phyloP scores from a whole-genome alignment of 2,329 filamentous ascomycete genomes.

The Fusarium vanettenii region DNA sequence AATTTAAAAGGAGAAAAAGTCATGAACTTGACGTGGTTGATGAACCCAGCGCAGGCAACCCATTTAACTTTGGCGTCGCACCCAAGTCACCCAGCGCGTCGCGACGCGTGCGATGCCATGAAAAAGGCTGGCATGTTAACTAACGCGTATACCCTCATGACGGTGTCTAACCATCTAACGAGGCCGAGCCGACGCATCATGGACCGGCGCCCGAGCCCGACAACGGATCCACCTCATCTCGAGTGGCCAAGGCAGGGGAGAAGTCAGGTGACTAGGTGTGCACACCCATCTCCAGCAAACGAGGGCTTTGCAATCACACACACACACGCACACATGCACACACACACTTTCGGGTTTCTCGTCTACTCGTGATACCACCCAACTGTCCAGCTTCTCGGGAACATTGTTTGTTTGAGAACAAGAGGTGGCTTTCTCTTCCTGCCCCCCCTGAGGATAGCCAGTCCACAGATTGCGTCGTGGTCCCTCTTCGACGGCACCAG shows the following conservation, averaged over 20 bases:
- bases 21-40: neutral
- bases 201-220: conserved; percentile 13
- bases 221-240: conserved; percentile 22
- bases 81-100: neutral
- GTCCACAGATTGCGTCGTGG: conserved; percentile 20
- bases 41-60: neutral
- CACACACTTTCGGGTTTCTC: neutral
- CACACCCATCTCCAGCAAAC: conserved; percentile 10
- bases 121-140: neutral
- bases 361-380: conserved; percentile 1
- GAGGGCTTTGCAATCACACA: conserved; percentile 9
- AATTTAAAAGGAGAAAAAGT: neutral
- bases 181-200: conserved; percentile 21
- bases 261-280: conserved; percentile 23
- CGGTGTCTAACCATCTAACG: neutral
- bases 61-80: conserved; percentile 10
- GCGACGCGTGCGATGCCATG: conserved; percentile 19
- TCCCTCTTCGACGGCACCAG: conserved; percentile 24
- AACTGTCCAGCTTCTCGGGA: neutral
- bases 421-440: neutral
- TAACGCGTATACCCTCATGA: conserved; percentile 3
- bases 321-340: neutral
- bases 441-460: conserved; percentile 2
- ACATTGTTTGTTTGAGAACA: neutral
- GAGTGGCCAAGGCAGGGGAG: neutral